Percentiles rank a stretch among this genome's conserved stretches.
Evolutionary conservation across 164 flowering plant genomes (phyloP).

Genomic region (Brasenia schreberi): DNA sequence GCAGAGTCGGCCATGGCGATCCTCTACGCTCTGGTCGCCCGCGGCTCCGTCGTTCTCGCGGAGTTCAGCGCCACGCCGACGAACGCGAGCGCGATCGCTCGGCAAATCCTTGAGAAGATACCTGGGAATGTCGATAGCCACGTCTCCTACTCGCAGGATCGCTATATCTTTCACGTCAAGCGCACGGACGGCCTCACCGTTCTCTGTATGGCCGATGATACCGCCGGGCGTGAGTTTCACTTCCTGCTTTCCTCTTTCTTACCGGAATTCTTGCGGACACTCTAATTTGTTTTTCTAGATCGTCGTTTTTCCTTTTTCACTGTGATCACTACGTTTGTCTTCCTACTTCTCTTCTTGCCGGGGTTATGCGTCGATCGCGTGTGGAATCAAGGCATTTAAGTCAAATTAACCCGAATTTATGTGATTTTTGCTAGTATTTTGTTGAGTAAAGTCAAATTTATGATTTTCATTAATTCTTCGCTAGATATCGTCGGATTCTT

Average conservation of each 20-base stretch:
- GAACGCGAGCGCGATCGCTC: slow-evolving; percentile 54
- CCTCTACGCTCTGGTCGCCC: slow-evolving; percentile 59
- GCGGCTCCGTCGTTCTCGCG: slow-evolving; percentile 69
- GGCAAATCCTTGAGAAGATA: slow-evolving; percentile 62
- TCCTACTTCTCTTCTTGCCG: not conserved
- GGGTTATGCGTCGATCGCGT: too few relatives aligned
- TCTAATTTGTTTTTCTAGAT: not conserved
- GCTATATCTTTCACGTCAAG: slow-evolving; percentile 69
- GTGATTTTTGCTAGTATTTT: too few relatives aligned
- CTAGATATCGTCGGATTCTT: too few relatives aligned
- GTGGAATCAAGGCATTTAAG: too few relatives aligned
- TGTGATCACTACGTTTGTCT: not conserved
- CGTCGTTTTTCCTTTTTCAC: not conserved
- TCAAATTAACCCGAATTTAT: too few relatives aligned
- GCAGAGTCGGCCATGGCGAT: slow-evolving; percentile 38
- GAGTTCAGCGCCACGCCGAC: slow-evolving; percentile 51
- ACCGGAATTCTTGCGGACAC: not conserved
- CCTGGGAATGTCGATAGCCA: slow-evolving; percentile 37
- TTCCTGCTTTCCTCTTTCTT: not conserved
- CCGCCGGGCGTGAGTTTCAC: slow-evolving; percentile 38
- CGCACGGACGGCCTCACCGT: slow-evolving; percentile 78
- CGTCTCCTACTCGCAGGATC: slow-evolving; percentile 75
- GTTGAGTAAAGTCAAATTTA: too few relatives aligned
- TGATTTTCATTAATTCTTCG: too few relatives aligned
- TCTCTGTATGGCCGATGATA: slow-evolving; percentile 83